Evolutionary conservation across 441 rosid genomes (phyloP).

Genomic region (Oxalis stricta): DNA sequence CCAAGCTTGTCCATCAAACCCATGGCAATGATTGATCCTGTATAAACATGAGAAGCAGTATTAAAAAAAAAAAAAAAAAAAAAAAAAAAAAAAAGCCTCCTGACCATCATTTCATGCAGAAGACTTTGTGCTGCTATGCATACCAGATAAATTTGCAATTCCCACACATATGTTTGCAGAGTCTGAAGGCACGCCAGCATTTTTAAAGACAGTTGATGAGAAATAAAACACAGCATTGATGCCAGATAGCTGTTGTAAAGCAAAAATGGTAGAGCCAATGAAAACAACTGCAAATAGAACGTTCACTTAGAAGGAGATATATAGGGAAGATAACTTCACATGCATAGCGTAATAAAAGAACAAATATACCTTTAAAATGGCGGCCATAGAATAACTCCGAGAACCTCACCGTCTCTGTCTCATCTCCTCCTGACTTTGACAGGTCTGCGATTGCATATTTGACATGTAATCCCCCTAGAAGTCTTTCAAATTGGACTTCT

Average conservation of each 20-base stretch:
- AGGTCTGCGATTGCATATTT: constrained; percentile 53
- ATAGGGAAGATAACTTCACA: background rate
- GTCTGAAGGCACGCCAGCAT: constrained; percentile 59
- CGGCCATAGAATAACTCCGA: constrained; percentile 45
- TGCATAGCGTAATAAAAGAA: constrained; percentile 7
- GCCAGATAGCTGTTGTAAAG: constrained; percentile 76
- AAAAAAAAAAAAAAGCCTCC: no score
- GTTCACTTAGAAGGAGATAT: constrained; percentile 14
- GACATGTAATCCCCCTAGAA: constrained; percentile 43
- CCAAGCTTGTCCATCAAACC: constrained; percentile 66
- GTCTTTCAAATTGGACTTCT: constrained; percentile 50
- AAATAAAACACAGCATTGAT: constrained; percentile 72
- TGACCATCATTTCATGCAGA: constrained; percentile 2
- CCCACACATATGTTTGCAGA: constrained; percentile 52
- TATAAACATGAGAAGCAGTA: constrained; percentile 4
- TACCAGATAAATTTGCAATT: constrained; percentile 54
- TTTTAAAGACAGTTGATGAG: constrained; percentile 66
- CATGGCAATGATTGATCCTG: constrained; percentile 51
- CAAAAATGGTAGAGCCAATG: constrained; percentile 63
- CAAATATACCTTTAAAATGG: constrained; percentile 34
- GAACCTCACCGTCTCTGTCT: constrained; percentile 32
- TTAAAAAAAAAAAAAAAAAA: constrained; percentile 11
- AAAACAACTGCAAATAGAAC: constrained; percentile 58
- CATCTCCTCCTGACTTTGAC: constrained; percentile 46
- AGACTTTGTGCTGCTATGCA: constrained; percentile 6